Conservation (phyloP, 805 yeast genomes). For the Phaffomyces opuntiae region DNA sequence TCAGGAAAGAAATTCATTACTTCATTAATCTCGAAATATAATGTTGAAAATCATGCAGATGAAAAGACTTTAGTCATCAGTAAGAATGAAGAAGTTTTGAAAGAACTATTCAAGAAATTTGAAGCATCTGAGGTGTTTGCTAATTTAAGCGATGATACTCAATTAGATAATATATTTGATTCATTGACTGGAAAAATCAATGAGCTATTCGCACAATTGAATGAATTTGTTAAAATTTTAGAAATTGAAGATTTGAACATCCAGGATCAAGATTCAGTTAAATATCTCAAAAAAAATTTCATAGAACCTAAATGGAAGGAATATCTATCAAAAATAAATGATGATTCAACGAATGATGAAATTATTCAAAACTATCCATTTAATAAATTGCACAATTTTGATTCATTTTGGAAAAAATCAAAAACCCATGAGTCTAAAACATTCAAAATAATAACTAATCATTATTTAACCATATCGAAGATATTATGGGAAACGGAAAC, state of each 20-base stretch:
- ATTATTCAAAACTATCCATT: conserved; percentile 13
- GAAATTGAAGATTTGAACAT: conserved; percentile 28
- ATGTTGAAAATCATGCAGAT: conserved; percentile 17
- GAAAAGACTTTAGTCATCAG: conserved; percentile 11
- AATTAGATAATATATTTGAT: background rate
- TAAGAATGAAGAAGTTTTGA: conserved; percentile 2
- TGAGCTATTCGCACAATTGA: conserved; percentile 18
- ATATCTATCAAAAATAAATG: conserved; percentile 1
- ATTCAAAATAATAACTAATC: conserved; percentile 9
- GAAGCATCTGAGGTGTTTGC: background rate
- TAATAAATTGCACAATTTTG: background rate
- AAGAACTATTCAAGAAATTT: background rate
- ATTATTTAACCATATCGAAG: background rate
- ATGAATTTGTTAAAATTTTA: conserved; percentile 24
- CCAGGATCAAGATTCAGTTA: conserved; percentile 31
- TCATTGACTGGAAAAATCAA: conserved; percentile 9
- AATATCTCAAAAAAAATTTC: conserved; percentile 23
- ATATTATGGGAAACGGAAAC: background rate
- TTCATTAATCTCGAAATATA: conserved; percentile 17
- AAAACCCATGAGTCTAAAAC: background rate
- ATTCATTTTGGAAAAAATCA: background rate
- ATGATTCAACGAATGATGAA: background rate
- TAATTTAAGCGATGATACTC: conserved; percentile 6
- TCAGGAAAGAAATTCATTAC: conserved; percentile 38
- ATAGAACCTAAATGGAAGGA: conserved; percentile 14